Evolutionary conservation across 805 yeast species (phyloP).

Genomic region (Candida ipomoeae): DNA sequence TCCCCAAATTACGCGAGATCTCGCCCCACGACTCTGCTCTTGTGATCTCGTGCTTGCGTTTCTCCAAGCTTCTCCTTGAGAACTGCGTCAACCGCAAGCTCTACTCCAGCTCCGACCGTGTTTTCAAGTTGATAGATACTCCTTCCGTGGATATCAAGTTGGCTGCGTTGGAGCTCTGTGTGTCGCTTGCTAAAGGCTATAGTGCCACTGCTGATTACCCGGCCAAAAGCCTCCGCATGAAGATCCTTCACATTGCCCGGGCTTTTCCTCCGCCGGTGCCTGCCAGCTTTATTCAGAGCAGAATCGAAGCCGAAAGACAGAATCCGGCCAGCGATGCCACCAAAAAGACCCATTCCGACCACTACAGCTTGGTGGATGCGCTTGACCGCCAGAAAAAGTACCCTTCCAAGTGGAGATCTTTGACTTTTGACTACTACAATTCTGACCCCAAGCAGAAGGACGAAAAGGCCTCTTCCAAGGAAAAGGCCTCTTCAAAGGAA

Average conservation of each 20-base stretch:
- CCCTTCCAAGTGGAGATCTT: slow-evolving; percentile 54
- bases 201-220: slow-evolving; percentile 40
- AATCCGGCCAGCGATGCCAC: neutral
- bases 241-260: slow-evolving; percentile 51
- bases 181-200: slow-evolving; percentile 58
- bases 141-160: slow-evolving; percentile 58
- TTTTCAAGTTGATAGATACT: slow-evolving; percentile 54
- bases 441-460: neutral
- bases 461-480: slow-evolving; percentile 6
- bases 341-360: slow-evolving; percentile 27
- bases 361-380: slow-evolving; percentile 46
- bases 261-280: slow-evolving; percentile 49
- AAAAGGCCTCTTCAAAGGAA: slow-evolving; percentile 10
- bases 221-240: slow-evolving; percentile 41
- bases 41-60: slow-evolving; percentile 51
- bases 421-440: slow-evolving; percentile 50
- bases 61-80: slow-evolving; percentile 60
- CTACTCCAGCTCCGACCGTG: slow-evolving; percentile 61
- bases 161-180: slow-evolving; percentile 56
- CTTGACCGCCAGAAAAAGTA: slow-evolving; percentile 37
- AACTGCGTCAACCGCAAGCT: slow-evolving; percentile 65
- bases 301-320: slow-evolving; percentile 9
- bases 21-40: slow-evolving; percentile 42
- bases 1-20: slow-evolving; percentile 46
- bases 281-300: slow-evolving; percentile 32